Percentiles rank a stretch among this genome's conserved stretches.
Evolutionary conservation across 2,329 filamentous ascomycete genomes (phyloP).

Genomic region (Fusarium liriodendri): DNA sequence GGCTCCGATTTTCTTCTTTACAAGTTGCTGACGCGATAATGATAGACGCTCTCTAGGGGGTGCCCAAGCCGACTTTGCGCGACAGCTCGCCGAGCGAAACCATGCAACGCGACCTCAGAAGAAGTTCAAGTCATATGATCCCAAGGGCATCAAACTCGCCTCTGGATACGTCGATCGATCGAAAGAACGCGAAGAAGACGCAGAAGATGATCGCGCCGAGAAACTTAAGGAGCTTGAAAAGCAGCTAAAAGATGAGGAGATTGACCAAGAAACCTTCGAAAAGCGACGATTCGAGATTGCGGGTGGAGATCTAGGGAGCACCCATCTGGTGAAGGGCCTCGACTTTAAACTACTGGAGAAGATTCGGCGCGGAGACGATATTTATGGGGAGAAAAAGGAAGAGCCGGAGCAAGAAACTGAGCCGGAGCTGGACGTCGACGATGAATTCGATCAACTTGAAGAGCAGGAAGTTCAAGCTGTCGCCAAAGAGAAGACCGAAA

Average conservation of each 20-base stretch:
- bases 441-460: conserved; percentile 72
- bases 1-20: neutral
- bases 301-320: conserved; percentile 82
- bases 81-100: conserved; percentile 82
- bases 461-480: conserved; percentile 65
- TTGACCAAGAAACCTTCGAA: conserved; percentile 84
- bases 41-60: conserved; percentile 70
- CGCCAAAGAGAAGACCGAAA: conserved; percentile 60
- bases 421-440: conserved; percentile 64
- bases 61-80: conserved; percentile 78
- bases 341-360: conserved; percentile 84
- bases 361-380: conserved; percentile 75
- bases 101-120: conserved; percentile 68
- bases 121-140: conserved; percentile 81
- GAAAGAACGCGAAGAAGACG: conserved; percentile 67
- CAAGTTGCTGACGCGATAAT: conserved; percentile 36
- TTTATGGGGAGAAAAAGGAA: conserved; percentile 57
- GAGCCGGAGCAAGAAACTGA: conserved; percentile 45
- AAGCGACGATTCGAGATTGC: conserved; percentile 79
- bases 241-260: conserved; percentile 83
- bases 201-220: conserved; percentile 66
- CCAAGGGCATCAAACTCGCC: conserved; percentile 84
- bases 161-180: conserved; percentile 88
- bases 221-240: conserved; percentile 85
- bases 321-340: conserved; percentile 91